phyloP scores from a whole-genome alignment of 1,139 yeast genomes.

The Yamadazyma atlantica region DNA sequence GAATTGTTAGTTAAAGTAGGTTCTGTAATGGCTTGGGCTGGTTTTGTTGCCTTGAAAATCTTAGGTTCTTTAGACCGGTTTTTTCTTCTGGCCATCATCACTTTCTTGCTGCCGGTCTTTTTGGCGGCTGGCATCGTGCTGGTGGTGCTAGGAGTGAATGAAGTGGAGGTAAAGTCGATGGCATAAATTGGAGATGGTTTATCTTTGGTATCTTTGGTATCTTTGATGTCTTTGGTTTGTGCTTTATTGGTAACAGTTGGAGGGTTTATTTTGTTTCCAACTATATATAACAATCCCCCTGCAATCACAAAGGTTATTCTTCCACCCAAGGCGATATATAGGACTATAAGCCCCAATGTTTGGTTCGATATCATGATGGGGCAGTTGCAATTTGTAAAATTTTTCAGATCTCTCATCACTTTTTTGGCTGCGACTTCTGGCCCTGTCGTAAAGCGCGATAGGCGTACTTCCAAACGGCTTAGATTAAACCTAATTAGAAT shows the following conservation, averaged over 20 bases:
- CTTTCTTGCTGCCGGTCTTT: slow-evolving; percentile 2
- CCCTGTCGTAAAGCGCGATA: no score
- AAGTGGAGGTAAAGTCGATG: slow-evolving; percentile 44
- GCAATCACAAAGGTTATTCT: slow-evolving; percentile 24
- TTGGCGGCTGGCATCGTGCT: slow-evolving; percentile 15
- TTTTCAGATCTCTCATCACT: slow-evolving; percentile 5
- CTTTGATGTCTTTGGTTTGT: background rate
- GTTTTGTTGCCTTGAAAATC: slow-evolving; percentile 39
- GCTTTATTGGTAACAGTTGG: background rate
- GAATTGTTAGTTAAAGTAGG: slow-evolving; percentile 32
- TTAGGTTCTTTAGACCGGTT: slow-evolving; percentile 35
- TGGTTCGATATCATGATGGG: slow-evolving; percentile 11
- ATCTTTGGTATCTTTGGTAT: no score
- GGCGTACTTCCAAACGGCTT: no score
- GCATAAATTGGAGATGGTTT: slow-evolving; percentile 38
- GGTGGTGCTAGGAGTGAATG: slow-evolving; percentile 26
- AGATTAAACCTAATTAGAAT: no score
- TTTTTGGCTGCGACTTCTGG: background rate
- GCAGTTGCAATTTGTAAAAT: slow-evolving; percentile 5
- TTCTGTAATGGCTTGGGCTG: slow-evolving; percentile 16
- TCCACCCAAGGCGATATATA: slow-evolving; percentile 23
- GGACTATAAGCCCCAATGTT: slow-evolving; percentile 7
- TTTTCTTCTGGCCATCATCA: slow-evolving; percentile 19
- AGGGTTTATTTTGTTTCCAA: background rate
- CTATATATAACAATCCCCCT: slow-evolving; percentile 2